phyloP scores from a whole-genome alignment of 192 early-diverging fungal species.

The Coemansia sp. region DNA sequence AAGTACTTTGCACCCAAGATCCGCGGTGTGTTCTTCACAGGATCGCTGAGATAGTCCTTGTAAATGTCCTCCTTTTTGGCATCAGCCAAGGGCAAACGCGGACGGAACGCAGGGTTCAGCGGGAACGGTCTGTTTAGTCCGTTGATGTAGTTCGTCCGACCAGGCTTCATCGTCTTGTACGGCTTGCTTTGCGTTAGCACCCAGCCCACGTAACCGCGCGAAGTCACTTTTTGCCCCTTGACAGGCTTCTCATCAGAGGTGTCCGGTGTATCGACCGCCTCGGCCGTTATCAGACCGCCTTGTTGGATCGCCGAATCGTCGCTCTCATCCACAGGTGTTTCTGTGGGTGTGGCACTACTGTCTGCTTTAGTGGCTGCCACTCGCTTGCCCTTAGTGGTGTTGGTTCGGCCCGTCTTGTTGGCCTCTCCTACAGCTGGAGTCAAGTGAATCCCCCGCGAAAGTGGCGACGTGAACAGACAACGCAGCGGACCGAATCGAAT shows the following conservation, averaged over 20 bases:
- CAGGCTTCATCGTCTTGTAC: constrained; percentile 29
- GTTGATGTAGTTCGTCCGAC: constrained; percentile 33
- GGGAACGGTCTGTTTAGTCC: constrained; percentile 72
- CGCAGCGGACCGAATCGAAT: constrained; percentile 19
- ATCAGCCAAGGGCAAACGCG: constrained; percentile 74
- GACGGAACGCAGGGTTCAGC: constrained; percentile 86
- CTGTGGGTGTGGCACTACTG: constrained; percentile 1
- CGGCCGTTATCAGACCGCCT: constrained; percentile 2
- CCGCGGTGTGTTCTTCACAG: constrained; percentile 66
- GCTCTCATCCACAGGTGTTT: background rate
- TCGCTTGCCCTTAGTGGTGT: background rate
- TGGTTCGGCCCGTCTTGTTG: constrained; percentile 3
- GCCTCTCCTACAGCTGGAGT: constrained; percentile 5
- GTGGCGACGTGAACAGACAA: constrained; percentile 7
- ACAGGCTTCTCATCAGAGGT: background rate
- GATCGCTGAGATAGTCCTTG: constrained; percentile 62
- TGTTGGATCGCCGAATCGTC: constrained; percentile 3
- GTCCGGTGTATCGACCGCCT: background rate
- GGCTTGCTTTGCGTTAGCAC: constrained; percentile 17
- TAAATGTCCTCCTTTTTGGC: constrained; percentile 73
- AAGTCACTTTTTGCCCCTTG: constrained; percentile 7
- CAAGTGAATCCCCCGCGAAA: constrained; percentile 23
- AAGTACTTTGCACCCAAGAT: constrained; percentile 69
- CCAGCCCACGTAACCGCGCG: constrained; percentile 40
- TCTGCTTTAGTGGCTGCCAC: background rate